Evolutionary conservation across 768 basidiomycete genomes (phyloP).

Genomic region (Pleurotus giganteus): DNA sequence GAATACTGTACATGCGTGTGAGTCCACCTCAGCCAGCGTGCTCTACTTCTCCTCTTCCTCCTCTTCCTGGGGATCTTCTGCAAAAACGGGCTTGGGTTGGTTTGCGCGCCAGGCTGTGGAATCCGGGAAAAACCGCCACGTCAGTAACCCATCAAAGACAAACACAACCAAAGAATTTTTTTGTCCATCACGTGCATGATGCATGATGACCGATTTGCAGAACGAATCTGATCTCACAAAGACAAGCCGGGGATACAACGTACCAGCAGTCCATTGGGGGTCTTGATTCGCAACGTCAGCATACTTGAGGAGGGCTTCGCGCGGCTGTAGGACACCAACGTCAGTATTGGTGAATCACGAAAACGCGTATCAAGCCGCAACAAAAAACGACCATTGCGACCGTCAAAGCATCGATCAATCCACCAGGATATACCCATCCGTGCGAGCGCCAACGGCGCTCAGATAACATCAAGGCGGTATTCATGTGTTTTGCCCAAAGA

Average conservation of each 20-base stretch:
- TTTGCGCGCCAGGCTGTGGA: slow-evolving; percentile 79
- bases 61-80: slow-evolving; percentile 57
- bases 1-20: slow-evolving; percentile 11
- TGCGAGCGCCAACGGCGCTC: not conserved
- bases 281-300: slow-evolving; percentile 75
- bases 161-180: slow-evolving; percentile 30
- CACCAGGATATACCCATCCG: not conserved
- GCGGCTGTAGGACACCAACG: slow-evolving; percentile 60
- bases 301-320: slow-evolving; percentile 94
- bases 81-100: slow-evolving; percentile 87
- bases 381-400: slow-evolving; percentile 16
- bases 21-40: slow-evolving; percentile 12
- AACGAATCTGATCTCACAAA: slow-evolving; percentile 12
- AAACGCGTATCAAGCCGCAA: slow-evolving; percentile 20
- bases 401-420: slow-evolving; percentile 13
- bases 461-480: slow-evolving; percentile 11
- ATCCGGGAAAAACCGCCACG: slow-evolving; percentile 61
- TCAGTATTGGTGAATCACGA: slow-evolving; percentile 15
- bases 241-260: slow-evolving; percentile 29
- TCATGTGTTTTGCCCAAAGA: slow-evolving; percentile 9
- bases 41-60: slow-evolving; percentile 43
- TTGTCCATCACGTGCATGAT: slow-evolving; percentile 32
- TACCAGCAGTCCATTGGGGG: slow-evolving; percentile 84
- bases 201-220: slow-evolving; percentile 11
- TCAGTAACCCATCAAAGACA: slow-evolving; percentile 54